Percentiles rank a stretch among this genome's conserved stretches.
Conservation (phyloP, 2,329 filamentous ascomycete genomes). For the Fusarium sp. region DNA sequence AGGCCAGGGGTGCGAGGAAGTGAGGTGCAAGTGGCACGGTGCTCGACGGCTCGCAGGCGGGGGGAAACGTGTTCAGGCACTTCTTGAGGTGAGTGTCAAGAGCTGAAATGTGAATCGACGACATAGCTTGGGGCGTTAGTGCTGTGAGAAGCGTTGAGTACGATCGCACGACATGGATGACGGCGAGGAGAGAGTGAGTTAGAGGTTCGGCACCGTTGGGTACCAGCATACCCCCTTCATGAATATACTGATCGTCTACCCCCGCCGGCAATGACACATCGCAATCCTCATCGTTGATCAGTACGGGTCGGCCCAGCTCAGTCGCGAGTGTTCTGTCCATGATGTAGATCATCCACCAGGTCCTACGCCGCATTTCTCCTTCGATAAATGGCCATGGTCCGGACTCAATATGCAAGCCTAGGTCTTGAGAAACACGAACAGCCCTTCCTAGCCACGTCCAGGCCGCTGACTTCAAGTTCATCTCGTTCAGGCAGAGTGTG, state of each 20-base stretch:
- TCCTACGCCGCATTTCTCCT: constrained; percentile 85
- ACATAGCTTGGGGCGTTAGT: constrained; percentile 77
- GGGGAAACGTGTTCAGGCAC: constrained; percentile 82
- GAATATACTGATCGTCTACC: constrained; percentile 84
- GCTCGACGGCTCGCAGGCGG: constrained; percentile 78
- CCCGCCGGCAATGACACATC: constrained; percentile 85
- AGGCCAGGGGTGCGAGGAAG: constrained; percentile 80
- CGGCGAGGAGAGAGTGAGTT: constrained; percentile 80
- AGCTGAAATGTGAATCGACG: constrained; percentile 76
- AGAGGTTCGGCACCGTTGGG: constrained; percentile 69
- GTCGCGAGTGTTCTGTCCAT: constrained; percentile 87
- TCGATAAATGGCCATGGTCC: constrained; percentile 83
- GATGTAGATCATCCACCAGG: constrained; percentile 96
- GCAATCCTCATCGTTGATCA: constrained; percentile 91
- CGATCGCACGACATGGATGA: constrained; percentile 86
- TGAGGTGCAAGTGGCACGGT: constrained; percentile 79
- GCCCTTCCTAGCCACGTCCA: constrained; percentile 89
- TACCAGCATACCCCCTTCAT: constrained; percentile 68
- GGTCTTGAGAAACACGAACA: constrained; percentile 84
- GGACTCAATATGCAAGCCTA: constrained; percentile 84
- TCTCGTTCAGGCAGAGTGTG: constrained; percentile 85
- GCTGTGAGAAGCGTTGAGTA: constrained; percentile 82
- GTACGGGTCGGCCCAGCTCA: constrained; percentile 83
- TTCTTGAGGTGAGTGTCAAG: constrained; percentile 86
- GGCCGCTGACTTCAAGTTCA: constrained; percentile 87